Base-by-base conservation (phyloP, 371 early-diverging fungal genomes). In the Paraphysoderma sedebokerense region DNA sequence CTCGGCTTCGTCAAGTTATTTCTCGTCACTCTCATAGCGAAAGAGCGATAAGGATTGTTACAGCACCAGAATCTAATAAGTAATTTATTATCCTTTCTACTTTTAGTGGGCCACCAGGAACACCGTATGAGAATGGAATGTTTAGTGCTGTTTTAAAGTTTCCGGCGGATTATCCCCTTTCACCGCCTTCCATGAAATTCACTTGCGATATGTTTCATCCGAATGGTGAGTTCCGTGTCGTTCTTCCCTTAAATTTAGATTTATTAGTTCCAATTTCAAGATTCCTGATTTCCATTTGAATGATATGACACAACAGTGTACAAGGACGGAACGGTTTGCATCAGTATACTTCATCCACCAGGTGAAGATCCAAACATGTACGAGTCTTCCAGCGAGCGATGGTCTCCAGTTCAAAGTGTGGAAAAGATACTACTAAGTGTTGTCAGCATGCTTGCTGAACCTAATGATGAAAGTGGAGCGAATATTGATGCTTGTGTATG, bases 311-410 rank as follows among this genome's bases (percentile, higher is more conserved):
- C 61, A 23, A 61, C 66, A 71, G 90, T 97, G 33, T 98, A 98
- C 62, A 61, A 77, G 13, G 89, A 98, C 67, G 99, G 99, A 38
- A 83, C 81, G 7, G 98, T 99, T 5, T 99, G 99, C 67, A 97
- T 99, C 46, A 90, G 91, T 7, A 99, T 99, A 55, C 72, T 99
- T 29, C 99, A 99, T 66, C 80, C 93, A 11, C 98, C 98, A 4
- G 98, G 98, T n/a, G 92, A 92, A 57, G 95, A 93, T 57, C 93
- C 93, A 2, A 85, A 88, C 64, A 81, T 82, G 74, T 93, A 95
- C 57, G 96, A 95, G 62, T 78, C 79, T 48, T 76, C 81, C 46
- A 76, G 79, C 7, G 93, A 93, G 61, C 68, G 97, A 48, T 95
- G 95, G 97, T 81, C 81, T 38, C 95, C 95, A 13, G 98, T 98